Evolutionary conservation across 116 monocot genomes (phyloP), one percentile per base, ranked within the genome.

Genomic region (Iris pallida): DNA sequence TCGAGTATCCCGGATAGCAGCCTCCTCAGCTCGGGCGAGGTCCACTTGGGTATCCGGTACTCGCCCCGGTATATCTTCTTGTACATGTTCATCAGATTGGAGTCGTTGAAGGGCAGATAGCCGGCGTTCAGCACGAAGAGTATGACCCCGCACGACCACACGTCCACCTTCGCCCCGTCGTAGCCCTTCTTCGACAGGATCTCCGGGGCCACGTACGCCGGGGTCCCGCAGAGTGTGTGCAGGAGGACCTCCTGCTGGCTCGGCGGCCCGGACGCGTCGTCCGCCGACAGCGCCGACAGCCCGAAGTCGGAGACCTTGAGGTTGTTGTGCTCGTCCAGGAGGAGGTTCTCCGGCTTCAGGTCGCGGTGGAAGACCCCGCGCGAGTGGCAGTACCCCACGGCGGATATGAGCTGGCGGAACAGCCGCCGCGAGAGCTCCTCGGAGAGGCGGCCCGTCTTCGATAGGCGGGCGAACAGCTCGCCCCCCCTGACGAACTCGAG

Each of bases 351-450:
- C 9, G 81, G 85, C 69, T 86, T 86, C 17, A 86, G 70, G 59
- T 86, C 85, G 4, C 85, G 75, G 54, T 86, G 85, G 62, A 81
- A 88, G 55, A 88, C 78, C 42, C 88, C 88, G 44, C 78, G 83
- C 12, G 78, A 56, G 63, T 88, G 88, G 80, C 80, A 78, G 76
- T 72, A 76, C 5, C 66, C 75, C 56, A 88, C 57, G 55, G 88
- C 83, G 11, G 83, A 81, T 56, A 81, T n/a, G 19, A 88, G 76
- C 75, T 88, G 80, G 40, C 55, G 80, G 73, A 88, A 83, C 53
- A 75, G 53, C 4, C 45, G 16, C 3, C 81, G 75, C 16, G 85
- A 76, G 7, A n/a, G 19, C 47, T 78, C 74, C 66, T 92, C 92
- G 5, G 69, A 16, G 61, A 83, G 57, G 19, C 72, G 80, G 7